Conservation (phyloP, 2,329 filamentous ascomycete species). For the Purpureocillium takamizusanense region DNA sequence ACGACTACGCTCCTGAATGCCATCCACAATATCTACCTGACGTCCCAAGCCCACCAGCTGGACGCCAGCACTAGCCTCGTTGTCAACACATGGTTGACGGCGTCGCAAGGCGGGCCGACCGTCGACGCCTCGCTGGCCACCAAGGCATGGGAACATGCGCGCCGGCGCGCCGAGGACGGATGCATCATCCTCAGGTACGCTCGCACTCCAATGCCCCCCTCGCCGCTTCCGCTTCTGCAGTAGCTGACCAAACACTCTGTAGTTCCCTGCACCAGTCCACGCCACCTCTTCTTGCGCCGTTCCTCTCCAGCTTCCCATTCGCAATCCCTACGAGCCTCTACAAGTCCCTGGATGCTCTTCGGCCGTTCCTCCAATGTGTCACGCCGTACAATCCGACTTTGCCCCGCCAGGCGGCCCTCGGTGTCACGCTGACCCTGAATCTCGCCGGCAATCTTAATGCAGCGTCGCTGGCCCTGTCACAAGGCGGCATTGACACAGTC, state of each 20-base stretch:
- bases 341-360: constrained; percentile 70
- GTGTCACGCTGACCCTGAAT: constrained; percentile 72
- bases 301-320: constrained; percentile 73
- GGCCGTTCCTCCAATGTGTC: constrained; percentile 79
- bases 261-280: constrained; percentile 85
- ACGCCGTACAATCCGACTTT: constrained; percentile 85
- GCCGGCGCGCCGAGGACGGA: constrained; percentile 87
- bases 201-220: background rate
- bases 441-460: constrained; percentile 70
- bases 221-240: background rate
- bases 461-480: constrained; percentile 69
- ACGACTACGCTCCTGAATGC: constrained; percentile 89
- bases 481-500: constrained; percentile 77
- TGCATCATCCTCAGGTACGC: constrained; percentile 81
- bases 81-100: constrained; percentile 92
- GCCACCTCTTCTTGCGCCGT: constrained; percentile 74
- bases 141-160: constrained; percentile 92
- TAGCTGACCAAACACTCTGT: constrained; percentile 9
- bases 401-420: constrained; percentile 70
- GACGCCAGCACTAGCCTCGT: constrained; percentile 87
- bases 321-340: constrained; percentile 66
- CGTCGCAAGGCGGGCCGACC: constrained; percentile 60
- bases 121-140: constrained; percentile 71
- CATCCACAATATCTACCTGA: constrained; percentile 80
- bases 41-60: constrained; percentile 72